Conservation (phyloP, 208 protist species). For the Herpetomonas muscarum region DNA sequence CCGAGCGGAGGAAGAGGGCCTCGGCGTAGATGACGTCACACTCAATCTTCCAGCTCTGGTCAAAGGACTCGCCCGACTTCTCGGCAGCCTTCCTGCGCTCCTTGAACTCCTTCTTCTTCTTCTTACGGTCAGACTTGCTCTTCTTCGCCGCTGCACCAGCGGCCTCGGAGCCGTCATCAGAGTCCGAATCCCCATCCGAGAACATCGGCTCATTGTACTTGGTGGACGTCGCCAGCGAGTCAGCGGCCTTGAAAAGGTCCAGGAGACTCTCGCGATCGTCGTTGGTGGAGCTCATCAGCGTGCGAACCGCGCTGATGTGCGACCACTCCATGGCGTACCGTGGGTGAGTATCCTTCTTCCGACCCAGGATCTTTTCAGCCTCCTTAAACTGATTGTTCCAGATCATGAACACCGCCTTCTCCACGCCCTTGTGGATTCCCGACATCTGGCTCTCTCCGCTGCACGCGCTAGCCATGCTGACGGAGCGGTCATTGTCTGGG, state of each 20-base stretch:
- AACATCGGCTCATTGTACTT: slow-evolving; percentile 78
- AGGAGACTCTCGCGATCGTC: slow-evolving; percentile 63
- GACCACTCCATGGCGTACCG: slow-evolving; percentile 85
- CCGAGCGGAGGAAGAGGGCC: slow-evolving; percentile 73
- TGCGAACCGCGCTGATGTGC: slow-evolving; percentile 66
- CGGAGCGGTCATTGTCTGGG: slow-evolving; percentile 2
- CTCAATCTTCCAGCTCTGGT: slow-evolving; percentile 84
- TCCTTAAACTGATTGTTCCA: slow-evolving; percentile 86
- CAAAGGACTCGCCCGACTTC: slow-evolving; percentile 48
- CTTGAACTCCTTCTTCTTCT: slow-evolving; percentile 69
- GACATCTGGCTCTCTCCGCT: slow-evolving; percentile 21
- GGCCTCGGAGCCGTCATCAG: slow-evolving; percentile 22
- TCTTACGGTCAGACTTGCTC: slow-evolving; percentile 15
- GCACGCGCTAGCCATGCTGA: slow-evolving; percentile 28
- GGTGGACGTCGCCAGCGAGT: slow-evolving; percentile 61
- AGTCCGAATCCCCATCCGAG: slow-evolving; percentile 26
- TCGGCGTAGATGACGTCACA: slow-evolving; percentile 90
- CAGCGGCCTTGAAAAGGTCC: slow-evolving; percentile 73
- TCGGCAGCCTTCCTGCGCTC: slow-evolving; percentile 41
- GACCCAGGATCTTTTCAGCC: slow-evolving; percentile 41
- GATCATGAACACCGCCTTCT: slow-evolving; percentile 55
- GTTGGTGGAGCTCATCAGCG: slow-evolving; percentile 81
- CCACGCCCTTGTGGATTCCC: slow-evolving; percentile 44
- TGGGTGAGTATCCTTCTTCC: slow-evolving; percentile 72
- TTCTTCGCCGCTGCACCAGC: slow-evolving; percentile 10